phyloP scores from a whole-genome alignment of 2,329 filamentous ascomycete genomes.

The Botrytis hyacinthi region DNA sequence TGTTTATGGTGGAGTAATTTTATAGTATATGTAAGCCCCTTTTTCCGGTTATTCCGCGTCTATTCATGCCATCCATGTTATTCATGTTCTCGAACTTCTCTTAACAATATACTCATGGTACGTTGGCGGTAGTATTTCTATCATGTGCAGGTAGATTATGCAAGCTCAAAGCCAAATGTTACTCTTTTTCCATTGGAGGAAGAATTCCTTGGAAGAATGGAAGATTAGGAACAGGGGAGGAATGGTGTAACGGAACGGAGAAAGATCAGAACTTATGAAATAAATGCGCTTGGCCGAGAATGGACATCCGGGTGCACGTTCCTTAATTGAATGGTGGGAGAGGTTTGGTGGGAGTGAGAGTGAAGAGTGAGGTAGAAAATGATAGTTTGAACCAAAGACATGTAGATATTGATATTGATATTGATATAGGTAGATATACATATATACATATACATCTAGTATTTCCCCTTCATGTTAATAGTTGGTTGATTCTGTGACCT shows the following conservation, averaged over 20 bases:
- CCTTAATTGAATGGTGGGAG: not conserved
- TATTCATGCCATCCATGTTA: not conserved
- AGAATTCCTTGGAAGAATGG: not conserved
- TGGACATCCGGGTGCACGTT: constrained; percentile 11
- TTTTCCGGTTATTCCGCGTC: constrained; percentile 14
- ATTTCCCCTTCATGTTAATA: not conserved
- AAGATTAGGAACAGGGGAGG: not conserved
- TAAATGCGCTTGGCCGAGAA: not conserved
- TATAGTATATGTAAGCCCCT: not conserved
- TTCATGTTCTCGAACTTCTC: not conserved
- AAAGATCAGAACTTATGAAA: not conserved
- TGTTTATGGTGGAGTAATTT: not conserved
- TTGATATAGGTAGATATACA: not conserved
- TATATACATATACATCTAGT: not conserved
- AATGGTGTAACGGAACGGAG: not conserved
- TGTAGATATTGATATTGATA: not conserved
- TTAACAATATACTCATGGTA: not conserved
- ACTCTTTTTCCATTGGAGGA: constrained; percentile 8
- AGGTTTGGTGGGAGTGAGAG: not conserved
- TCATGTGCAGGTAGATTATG: not conserved
- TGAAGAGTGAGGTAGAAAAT: not conserved
- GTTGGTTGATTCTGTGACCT: not conserved
- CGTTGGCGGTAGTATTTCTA: not conserved
- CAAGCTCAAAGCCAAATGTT: too few species aligned
- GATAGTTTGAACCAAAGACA: not conserved